These are phyloP conservation scores for Penicillium paneum DNA, from an alignment of 2,329 filamentous ascomycete species.

Conservation along the genomic window DNA sequence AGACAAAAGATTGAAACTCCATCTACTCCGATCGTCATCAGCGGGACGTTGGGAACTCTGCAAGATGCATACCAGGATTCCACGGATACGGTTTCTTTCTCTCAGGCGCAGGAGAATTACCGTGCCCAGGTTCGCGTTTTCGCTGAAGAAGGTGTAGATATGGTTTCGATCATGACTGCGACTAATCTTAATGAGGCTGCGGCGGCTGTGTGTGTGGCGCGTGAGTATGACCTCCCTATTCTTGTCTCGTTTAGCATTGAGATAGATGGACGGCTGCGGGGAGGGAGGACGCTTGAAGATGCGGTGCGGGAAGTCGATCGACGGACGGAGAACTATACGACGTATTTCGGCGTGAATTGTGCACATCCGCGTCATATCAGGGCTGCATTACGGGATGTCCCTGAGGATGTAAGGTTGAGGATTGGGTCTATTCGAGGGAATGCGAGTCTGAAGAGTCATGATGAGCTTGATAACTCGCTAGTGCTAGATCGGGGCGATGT, in stretches of 20 bases:
- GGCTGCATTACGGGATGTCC: background rate
- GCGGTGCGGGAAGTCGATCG: background rate
- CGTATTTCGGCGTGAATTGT: background rate
- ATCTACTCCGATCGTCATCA: background rate
- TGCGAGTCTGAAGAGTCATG: background rate
- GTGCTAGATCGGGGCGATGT: background rate
- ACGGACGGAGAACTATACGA: background rate
- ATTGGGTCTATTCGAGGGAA: background rate
- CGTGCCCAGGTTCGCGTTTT: background rate
- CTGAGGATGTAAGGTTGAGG: background rate
- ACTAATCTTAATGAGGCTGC: background rate
- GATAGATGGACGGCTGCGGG: background rate
- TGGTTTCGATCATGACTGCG: background rate
- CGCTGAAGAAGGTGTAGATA: background rate
- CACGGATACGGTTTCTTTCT: background rate
- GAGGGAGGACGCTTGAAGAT: background rate
- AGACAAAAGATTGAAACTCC: background rate
- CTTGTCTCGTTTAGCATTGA: background rate
- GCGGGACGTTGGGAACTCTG: background rate
- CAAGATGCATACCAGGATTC: background rate
- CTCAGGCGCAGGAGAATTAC: background rate
- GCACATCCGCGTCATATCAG: background rate
- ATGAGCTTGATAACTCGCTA: background rate
- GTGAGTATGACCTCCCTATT: background rate
- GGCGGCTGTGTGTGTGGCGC: background rate